Conservation (phyloP, 257 asterid genomes). For the Solanum rostratum region DNA sequence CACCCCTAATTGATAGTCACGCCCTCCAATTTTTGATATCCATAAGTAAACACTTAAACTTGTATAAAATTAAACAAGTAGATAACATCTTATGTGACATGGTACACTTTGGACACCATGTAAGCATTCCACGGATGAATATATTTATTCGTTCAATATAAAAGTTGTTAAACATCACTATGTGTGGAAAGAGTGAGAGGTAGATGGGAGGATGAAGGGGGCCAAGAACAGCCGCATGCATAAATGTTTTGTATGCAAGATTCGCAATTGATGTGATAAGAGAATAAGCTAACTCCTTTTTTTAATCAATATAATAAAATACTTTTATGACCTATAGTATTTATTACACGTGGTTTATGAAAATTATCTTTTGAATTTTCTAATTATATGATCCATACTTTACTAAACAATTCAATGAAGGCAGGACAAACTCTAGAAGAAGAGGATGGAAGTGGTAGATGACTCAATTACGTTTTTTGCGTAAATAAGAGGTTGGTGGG, state of each 20-base stretch:
- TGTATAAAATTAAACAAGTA: no score
- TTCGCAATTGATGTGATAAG: no score
- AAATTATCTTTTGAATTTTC: background rate
- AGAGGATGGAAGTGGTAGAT: background rate
- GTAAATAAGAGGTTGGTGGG: background rate
- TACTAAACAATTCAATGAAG: background rate
- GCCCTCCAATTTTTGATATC: no score
- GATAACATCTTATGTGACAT: no score
- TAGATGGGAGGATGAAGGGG: background rate
- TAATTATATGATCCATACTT: background rate
- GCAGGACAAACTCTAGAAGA: background rate
- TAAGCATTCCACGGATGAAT: no score
- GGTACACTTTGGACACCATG: no score
- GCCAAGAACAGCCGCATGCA: background rate
- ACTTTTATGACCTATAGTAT: background rate
- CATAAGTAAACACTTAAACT: no score
- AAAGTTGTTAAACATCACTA: background rate
- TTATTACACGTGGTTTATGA: background rate
- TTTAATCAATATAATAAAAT: background rate
- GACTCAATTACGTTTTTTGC: background rate
- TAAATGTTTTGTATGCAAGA: background rate
- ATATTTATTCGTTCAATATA: no score
- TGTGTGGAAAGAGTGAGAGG: background rate
- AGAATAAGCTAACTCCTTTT: background rate
- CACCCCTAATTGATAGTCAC: no score